Evolutionary conservation across 768 basidiomycete species (phyloP).

Genomic region (Suillus lakei): DNA sequence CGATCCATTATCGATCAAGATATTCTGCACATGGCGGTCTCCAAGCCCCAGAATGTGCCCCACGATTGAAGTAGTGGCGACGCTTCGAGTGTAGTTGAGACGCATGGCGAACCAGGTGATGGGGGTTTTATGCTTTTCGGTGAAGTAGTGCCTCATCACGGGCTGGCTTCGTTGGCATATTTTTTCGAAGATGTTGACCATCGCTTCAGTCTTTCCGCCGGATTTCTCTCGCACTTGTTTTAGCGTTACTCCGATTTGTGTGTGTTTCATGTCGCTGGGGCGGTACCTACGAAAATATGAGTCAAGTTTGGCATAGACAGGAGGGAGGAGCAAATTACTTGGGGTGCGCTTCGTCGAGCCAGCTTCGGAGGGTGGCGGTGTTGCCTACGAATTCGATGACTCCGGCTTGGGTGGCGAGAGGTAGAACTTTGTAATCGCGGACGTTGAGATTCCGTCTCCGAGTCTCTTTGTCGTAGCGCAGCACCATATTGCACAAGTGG

Average conservation of each 20-base stretch:
- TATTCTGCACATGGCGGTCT: constrained; percentile 91
- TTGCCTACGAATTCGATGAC: constrained; percentile 90
- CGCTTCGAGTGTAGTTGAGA: constrained; percentile 87
- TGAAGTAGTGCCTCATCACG: constrained; percentile 94
- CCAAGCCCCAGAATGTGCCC: constrained; percentile 93
- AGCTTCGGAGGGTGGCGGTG: constrained; percentile 64
- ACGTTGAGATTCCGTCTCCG: constrained; percentile 72
- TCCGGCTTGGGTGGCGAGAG: constrained; percentile 79
- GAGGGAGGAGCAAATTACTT: constrained; percentile 44
- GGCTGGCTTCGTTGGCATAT: constrained; percentile 64
- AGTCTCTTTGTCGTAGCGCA: constrained; percentile 77
- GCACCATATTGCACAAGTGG: constrained; percentile 80
- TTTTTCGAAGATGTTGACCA: constrained; percentile 41
- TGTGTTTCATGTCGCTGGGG: constrained; percentile 52
- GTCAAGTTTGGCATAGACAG: background rate
- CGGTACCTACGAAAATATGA: constrained; percentile 57
- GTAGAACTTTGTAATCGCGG: constrained; percentile 88
- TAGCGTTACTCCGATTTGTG: constrained; percentile 37
- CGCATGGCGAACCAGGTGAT: constrained; percentile 93
- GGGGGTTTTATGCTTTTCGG: constrained; percentile 85
- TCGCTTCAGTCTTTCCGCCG: constrained; percentile 31
- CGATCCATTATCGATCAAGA: constrained; percentile 79
- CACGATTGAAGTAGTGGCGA: constrained; percentile 92
- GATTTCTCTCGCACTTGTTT: constrained; percentile 37
- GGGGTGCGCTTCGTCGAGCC: constrained; percentile 67